phyloP scores from a whole-genome alignment of 2,329 filamentous ascomycete genomes.

The Ophiocordyceps camponoti-rufipedis region DNA sequence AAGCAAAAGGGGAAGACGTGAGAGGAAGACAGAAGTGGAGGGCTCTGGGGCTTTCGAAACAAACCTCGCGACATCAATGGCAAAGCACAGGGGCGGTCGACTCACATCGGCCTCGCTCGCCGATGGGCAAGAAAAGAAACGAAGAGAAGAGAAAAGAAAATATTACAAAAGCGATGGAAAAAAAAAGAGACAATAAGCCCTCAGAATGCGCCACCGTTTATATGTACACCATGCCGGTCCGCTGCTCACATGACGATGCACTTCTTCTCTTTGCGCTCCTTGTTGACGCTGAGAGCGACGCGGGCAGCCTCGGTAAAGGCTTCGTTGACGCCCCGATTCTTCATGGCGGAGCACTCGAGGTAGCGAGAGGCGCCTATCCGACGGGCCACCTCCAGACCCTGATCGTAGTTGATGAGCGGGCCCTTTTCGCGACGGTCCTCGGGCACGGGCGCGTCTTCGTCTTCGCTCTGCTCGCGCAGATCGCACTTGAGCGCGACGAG shows the following conservation, averaged over 20 bases:
- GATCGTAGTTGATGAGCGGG: slow-evolving; percentile 73
- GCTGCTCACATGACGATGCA: slow-evolving; percentile 36
- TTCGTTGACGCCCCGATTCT: slow-evolving; percentile 94
- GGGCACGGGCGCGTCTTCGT: slow-evolving; percentile 43
- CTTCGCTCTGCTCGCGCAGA: slow-evolving; percentile 58
- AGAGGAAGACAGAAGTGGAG: not conserved
- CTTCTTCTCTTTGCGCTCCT: slow-evolving; percentile 42
- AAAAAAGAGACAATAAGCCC: too few relatives aligned
- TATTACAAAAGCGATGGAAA: not conserved
- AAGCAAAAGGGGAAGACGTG: not conserved
- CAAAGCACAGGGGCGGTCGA: not conserved
- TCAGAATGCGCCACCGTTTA: not conserved
- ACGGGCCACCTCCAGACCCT: slow-evolving; percentile 78
- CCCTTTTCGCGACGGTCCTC: slow-evolving; percentile 35
- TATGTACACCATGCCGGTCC: not conserved
- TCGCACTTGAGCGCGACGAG: slow-evolving; percentile 95
- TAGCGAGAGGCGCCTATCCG: slow-evolving; percentile 87
- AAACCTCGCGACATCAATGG: not conserved
- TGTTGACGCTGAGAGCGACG: slow-evolving; percentile 63
- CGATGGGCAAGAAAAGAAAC: not conserved
- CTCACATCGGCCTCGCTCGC: not conserved
- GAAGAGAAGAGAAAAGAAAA: not conserved
- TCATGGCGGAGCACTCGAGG: slow-evolving; percentile 95
- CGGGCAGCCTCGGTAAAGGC: slow-evolving; percentile 95
- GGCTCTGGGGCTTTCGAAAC: not conserved